These are phyloP conservation scores for Rhizopus sp. DNA, from an alignment of 371 early-diverging fungal species.

Conservation along the genomic window DNA sequence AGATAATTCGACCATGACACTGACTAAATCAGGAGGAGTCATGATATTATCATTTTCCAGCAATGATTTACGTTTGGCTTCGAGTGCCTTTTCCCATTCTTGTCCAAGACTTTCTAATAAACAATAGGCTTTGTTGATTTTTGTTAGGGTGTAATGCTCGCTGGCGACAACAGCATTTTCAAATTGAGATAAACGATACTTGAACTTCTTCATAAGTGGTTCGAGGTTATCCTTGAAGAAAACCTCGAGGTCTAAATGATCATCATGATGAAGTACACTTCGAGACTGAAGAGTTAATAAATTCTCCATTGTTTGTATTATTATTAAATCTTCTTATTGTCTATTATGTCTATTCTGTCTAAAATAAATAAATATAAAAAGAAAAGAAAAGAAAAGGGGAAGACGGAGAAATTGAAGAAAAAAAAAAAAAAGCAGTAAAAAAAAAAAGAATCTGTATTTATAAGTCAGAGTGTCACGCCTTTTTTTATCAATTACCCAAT, in stretches of 20 bases:
- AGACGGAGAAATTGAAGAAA: not conserved
- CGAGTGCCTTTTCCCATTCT: constrained; percentile 40
- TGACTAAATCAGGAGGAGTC: constrained; percentile 26
- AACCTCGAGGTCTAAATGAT: constrained; percentile 42
- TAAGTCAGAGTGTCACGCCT: not conserved
- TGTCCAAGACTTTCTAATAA: constrained; percentile 36
- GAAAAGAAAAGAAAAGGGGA: not conserved
- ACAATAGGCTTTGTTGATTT: constrained; percentile 36
- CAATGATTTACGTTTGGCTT: constrained; percentile 11
- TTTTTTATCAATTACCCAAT: constrained; percentile 5
- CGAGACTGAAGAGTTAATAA: constrained; percentile 37
- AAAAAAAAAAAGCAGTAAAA: constrained; percentile 1
- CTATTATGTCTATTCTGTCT: not conserved
- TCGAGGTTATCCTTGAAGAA: constrained; percentile 44
- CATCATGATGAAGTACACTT: constrained; percentile 29
- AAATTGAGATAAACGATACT: constrained; percentile 40
- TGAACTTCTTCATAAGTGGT: constrained; percentile 48
- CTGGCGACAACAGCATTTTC: constrained; percentile 35
- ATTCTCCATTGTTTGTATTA: constrained; percentile 36
- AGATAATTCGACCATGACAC: constrained; percentile 25
- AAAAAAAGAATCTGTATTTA: constrained; percentile 4
- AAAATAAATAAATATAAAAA: not conserved
- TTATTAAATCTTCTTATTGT: not conserved
- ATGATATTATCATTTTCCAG: constrained; percentile 21
- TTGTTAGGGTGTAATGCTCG: constrained; percentile 33